These are phyloP conservation scores for Leccinum variabile DNA, from an alignment of 1,284 basidiomycete genomes.

Conservation along the genomic window DNA sequence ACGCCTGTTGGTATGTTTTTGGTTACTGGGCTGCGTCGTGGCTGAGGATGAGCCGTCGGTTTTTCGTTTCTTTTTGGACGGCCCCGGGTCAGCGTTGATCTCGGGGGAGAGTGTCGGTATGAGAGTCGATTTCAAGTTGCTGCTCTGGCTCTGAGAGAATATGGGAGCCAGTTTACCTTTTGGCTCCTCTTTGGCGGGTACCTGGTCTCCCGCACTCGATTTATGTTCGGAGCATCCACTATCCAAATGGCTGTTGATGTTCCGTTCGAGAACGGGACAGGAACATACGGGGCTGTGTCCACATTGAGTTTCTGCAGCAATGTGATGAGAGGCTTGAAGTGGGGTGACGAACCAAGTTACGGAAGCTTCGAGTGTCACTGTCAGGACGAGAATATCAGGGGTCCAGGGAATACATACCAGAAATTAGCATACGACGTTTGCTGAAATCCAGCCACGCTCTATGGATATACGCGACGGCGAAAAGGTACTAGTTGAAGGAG, in stretches of 20 bases:
- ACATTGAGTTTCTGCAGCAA: not conserved
- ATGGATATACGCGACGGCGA: not conserved
- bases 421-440: conserved; percentile 14
- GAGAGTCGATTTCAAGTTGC: conserved; percentile 2
- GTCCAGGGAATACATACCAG: conserved; percentile 11
- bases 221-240: conserved; percentile 39
- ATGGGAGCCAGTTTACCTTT: conserved; percentile 33
- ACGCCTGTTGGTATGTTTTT: conserved; percentile 33
- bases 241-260: conserved; percentile 53
- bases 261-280: conserved; percentile 38
- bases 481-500: not conserved
- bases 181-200: conserved; percentile 11
- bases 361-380: conserved; percentile 3
- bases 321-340: not conserved
- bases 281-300: conserved; percentile 48
- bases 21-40: conserved; percentile 8
- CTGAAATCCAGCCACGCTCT: not conserved
- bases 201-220: not conserved
- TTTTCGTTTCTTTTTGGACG: conserved; percentile 36
- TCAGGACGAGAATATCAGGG: not conserved
- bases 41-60: conserved; percentile 6
- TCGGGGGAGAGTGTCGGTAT: conserved; percentile 2
- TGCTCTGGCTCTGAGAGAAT: conserved; percentile 28
- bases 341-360: conserved; percentile 30
- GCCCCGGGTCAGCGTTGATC: conserved; percentile 3